Evolutionary conservation across 2,329 filamentous ascomycete genomes (phyloP), one percentile per base, ranked within the genome.

Genomic region (Microcera coccophila): DNA sequence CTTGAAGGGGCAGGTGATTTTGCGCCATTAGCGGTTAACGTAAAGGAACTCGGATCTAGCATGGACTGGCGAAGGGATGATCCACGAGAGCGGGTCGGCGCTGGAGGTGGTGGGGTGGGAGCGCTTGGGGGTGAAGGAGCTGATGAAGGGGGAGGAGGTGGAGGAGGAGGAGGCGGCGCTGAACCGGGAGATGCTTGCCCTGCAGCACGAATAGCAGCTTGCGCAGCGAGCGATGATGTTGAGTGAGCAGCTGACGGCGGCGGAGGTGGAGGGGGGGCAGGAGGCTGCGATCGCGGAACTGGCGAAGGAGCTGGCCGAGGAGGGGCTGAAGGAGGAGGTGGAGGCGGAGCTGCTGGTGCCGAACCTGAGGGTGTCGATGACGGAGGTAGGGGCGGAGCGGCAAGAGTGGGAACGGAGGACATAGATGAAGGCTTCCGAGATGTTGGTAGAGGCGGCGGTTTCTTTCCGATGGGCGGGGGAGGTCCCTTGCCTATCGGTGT

Each of bases 41-140:
- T 93, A 64, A 90, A 93, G 11, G 83, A 76, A 59, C 82, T 87
- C 1, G 87, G 78, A 60, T 91, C 85, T 12, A 93, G 70, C 73
- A 87, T 80, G 4, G 82, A 77, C 36, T 74, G 71, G 29, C 74
- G 73, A 64, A 83, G 59, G 55, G 70, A 62, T 52, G 75, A 70
- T 19, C 69, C 66, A 48, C 70, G 66, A 48, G 65, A 59, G 22
- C 73, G 64, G 28, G 59, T 55, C 44, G 63, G 50, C 47, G 61
- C 63, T 24, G 59, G 66, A 19, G 57, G 48, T 2, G 72, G 69
- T 5, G 72, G 65, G 17, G 72, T 66, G 14, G 71, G 64, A 4
- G 69, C 58, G 37, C 61, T 59, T 20, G 64, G 58, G 34, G 64
- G 62, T 9, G 52, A 50, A 17, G 53, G 50, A 3, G 60, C 54